These are phyloP conservation scores for Arachis monticola DNA, from an alignment of 331 rosid genomes.

Conservation along the genomic window DNA sequence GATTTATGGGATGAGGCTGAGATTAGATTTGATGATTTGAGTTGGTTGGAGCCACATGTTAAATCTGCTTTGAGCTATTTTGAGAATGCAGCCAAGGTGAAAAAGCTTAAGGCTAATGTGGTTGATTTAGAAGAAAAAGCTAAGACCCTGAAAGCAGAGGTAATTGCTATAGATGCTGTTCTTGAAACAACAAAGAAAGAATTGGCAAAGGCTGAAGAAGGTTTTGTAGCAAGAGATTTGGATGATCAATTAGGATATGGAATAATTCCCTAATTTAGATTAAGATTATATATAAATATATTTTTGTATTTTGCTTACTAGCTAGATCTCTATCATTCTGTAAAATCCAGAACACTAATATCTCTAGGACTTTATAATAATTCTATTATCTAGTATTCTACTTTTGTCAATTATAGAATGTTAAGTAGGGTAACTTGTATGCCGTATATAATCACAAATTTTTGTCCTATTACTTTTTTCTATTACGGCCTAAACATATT, in stretches of 20 bases:
- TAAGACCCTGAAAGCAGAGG: neutral
- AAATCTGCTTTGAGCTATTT: neutral
- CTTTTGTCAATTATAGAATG: too few species aligned
- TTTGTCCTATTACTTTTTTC: too few species aligned
- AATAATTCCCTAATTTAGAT: neutral
- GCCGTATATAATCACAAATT: too few species aligned
- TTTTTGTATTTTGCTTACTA: too few species aligned
- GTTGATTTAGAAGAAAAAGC: neutral
- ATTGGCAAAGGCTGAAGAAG: slow-evolving; percentile 8
- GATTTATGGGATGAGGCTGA: slow-evolving; percentile 27
- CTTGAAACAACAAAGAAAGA: neutral
- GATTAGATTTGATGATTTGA: slow-evolving; percentile 16
- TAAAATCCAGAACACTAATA: too few species aligned
- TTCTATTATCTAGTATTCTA: too few species aligned
- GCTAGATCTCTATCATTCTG: too few species aligned
- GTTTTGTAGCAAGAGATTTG: slow-evolving; percentile 2
- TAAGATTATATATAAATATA: neutral
- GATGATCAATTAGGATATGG: slow-evolving; percentile 2
- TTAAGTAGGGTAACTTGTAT: too few species aligned
- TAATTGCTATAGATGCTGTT: neutral
- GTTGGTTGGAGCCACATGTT: slow-evolving; percentile 30
- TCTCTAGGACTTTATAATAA: too few species aligned
- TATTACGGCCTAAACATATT: too few species aligned
- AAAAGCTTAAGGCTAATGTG: neutral
- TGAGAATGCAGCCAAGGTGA: slow-evolving; percentile 15